Evolutionary conservation across 495 filamentous ascomycete species (phyloP).

Genomic region (Trichoderma orchidacearum): DNA sequence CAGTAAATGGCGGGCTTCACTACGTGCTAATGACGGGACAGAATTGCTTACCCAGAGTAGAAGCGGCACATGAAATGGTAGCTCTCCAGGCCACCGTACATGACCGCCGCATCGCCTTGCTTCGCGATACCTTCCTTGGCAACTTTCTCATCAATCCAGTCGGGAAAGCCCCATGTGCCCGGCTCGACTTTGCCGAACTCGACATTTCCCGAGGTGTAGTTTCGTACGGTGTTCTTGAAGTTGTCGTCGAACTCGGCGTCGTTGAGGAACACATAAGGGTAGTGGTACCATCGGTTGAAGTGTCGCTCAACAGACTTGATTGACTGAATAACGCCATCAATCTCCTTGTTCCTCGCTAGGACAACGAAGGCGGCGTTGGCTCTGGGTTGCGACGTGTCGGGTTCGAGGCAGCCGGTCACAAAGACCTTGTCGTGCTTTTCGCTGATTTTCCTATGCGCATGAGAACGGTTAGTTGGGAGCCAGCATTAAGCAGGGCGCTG

Average conservation of each 20-base stretch:
- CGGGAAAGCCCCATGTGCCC: constrained; percentile 89
- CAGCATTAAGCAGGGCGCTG: neutral
- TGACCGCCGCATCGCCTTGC: constrained; percentile 95
- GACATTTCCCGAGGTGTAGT: constrained; percentile 74
- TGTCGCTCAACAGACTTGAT: constrained; percentile 97
- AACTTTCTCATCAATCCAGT: constrained; percentile 88
- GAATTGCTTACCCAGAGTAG: constrained; percentile 70
- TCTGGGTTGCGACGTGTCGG: constrained; percentile 46
- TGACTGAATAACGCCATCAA: constrained; percentile 91
- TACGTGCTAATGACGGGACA: neutral
- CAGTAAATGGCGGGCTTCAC: constrained; percentile 4
- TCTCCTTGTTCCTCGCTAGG: constrained; percentile 88
- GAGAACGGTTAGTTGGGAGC: neutral
- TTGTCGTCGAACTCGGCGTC: constrained; percentile 90
- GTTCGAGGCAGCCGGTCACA: constrained; percentile 72
- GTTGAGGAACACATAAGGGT: constrained; percentile 98
- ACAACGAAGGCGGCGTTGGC: constrained; percentile 96
- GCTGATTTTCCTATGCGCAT: constrained; percentile 67
- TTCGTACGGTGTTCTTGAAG: constrained; percentile 77
- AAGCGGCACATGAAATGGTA: constrained; percentile 98
- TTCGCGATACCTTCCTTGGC: constrained; percentile 91
- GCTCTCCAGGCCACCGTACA: constrained; percentile 99
- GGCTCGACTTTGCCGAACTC: constrained; percentile 93
- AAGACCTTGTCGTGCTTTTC: constrained; percentile 97
- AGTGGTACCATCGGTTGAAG: constrained; percentile 98